Base-by-base conservation (phyloP, 352 stramenopile genomes). In the Globisporangium sylvaticum region DNA sequence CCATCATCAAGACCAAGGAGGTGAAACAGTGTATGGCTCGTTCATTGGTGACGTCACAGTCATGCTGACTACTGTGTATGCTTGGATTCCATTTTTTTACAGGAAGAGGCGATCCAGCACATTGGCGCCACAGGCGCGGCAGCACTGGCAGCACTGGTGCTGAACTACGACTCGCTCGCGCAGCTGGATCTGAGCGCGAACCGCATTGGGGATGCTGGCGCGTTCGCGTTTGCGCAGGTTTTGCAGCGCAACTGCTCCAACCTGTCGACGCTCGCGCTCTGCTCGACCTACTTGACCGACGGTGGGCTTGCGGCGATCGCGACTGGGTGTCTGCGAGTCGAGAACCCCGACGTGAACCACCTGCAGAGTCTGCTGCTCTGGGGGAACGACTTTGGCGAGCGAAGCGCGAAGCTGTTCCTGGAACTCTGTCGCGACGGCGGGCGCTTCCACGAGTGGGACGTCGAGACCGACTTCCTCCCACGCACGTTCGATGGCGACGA, bases 151-250 rank as follows among this genome's bases (percentile, higher is more conserved):
- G 83, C 81, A 22, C 64, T 90, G 57, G 50, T 89, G 18, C 59
- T 88, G n/a, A 71, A 67, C 8, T 80, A 90, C 62, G 73, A 73
- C 15, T 63, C 69, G 31, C 75, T 93, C 3, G 57, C 66, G 2
- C 72, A 90, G 58, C 78, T 93, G 7, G 80, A 93, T 50, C 55
- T 91, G 20, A 86, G 78, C 39, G 80, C 83, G 5, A 93, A 93
- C 62, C 75, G 84, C 46, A 84, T 93, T 37, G 72, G 79, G 22
- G 81, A 93, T 66, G 66, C 57, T 22, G 84, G 81, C 0, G 83
- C 78, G 1, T 61, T 60, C 32, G 75, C 84, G 15, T 90, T 93
- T 55, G 83, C 80, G 20, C 76, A 78, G 42, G 76, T 89, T 27
- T 64, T 91, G 24, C 67, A 69, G 27, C 72, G 69, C 54, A 87